These are phyloP conservation scores for Neoascochyta sp. DNA, from an alignment of 2,329 filamentous ascomycete species.

Conservation along the genomic window DNA sequence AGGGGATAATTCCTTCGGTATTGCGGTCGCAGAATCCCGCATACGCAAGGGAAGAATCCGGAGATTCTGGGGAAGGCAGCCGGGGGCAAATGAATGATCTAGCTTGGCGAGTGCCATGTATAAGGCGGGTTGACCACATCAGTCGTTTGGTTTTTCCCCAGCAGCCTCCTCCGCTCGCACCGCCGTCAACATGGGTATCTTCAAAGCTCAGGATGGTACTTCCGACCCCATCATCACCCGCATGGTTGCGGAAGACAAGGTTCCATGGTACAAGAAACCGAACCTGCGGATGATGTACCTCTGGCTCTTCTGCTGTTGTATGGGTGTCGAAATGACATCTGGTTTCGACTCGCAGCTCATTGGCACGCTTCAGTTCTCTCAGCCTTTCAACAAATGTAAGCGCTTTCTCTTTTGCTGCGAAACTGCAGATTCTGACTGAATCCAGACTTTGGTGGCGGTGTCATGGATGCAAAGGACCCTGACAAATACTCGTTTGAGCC, in stretches of 20 bases:
- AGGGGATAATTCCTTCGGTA: constrained; percentile 23
- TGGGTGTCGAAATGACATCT: constrained; percentile 41
- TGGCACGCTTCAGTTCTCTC: constrained; percentile 36
- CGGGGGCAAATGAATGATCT: constrained; percentile 15
- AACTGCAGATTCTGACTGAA: constrained; percentile 5
- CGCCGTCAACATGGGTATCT: constrained; percentile 24
- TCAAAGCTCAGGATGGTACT: constrained; percentile 21
- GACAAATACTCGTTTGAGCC: constrained; percentile 21
- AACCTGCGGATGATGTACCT: constrained; percentile 41
- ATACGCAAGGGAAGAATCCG: constrained; percentile 4
- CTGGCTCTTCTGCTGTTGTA: constrained; percentile 35
- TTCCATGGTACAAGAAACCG: constrained; percentile 43
- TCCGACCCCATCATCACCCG: constrained; percentile 44
- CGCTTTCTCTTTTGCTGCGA: not conserved
- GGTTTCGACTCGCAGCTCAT: constrained; percentile 40
- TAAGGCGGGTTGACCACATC: constrained; percentile 1
- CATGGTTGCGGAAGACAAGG: constrained; percentile 42
- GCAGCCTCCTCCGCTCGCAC: constrained; percentile 9
- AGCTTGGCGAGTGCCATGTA: too few relatives aligned
- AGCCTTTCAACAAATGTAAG: constrained; percentile 34
- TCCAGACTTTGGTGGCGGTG: constrained; percentile 31
- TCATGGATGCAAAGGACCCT: constrained; percentile 8
- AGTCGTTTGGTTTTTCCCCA: constrained; percentile 7
- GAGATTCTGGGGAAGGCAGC: constrained; percentile 23
- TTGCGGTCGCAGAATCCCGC: constrained; percentile 15